phyloP scores from a whole-genome alignment of 345 rosid species.

The Dipteronia sinensis region DNA sequence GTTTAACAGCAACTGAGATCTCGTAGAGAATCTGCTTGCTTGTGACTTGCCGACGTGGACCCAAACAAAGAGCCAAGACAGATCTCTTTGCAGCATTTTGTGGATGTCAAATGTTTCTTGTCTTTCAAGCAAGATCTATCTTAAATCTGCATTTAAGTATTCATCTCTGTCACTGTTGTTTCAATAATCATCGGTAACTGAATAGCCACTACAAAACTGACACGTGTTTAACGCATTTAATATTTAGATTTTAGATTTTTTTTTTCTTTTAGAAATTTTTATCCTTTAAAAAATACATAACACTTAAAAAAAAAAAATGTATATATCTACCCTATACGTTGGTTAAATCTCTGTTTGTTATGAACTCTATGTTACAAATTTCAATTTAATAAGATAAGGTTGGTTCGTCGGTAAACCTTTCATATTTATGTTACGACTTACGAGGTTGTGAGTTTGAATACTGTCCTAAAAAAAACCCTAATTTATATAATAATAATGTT shows the following conservation, averaged over 20 bases:
- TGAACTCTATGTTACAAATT: too few relatives aligned
- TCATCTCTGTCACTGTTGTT: not conserved
- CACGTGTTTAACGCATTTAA: not conserved
- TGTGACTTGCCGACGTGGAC: not conserved
- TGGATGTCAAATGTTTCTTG: not conserved
- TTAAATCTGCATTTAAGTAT: not conserved
- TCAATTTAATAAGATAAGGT: too few relatives aligned
- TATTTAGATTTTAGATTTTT: not conserved
- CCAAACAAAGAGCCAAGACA: not conserved
- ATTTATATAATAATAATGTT: too few relatives aligned
- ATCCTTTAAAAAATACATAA: too few relatives aligned
- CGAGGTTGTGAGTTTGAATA: too few relatives aligned
- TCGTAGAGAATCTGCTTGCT: not conserved
- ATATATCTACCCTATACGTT: too few relatives aligned
- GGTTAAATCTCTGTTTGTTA: too few relatives aligned
- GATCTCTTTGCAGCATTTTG: not conserved
- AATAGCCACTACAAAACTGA: not conserved
- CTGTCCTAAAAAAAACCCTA: too few relatives aligned
- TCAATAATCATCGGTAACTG: not conserved
- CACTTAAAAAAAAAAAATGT: too few relatives aligned
- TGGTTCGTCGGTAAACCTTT: too few relatives aligned
- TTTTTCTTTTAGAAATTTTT: too few relatives aligned
- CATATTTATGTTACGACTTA: too few relatives aligned
- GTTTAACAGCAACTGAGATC: not conserved
- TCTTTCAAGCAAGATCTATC: constrained; percentile 1